These are phyloP conservation scores for Perilla frutescens DNA, from an alignment of 257 asterid species.

Conservation along the genomic window DNA sequence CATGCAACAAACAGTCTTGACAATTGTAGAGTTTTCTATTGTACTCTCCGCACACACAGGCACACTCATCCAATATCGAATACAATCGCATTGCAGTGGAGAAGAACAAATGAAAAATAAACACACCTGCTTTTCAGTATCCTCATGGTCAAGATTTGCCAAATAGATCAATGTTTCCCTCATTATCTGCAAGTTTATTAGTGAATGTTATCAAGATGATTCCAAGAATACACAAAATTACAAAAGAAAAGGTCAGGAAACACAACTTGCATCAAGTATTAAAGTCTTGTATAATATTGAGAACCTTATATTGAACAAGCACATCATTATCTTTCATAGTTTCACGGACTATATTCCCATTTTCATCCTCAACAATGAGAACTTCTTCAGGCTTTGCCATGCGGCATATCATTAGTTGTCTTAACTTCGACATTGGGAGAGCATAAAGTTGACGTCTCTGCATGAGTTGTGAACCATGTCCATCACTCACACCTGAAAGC, in stretches of 20 bases:
- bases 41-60: background rate
- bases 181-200: slow-evolving; percentile 74
- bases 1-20: background rate
- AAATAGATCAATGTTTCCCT: slow-evolving; percentile 95
- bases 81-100: background rate
- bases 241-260: slow-evolving; percentile 12
- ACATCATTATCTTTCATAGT: slow-evolving; percentile 98
- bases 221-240: slow-evolving; percentile 19
- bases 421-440: slow-evolving; percentile 91
- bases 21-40: background rate
- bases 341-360: slow-evolving; percentile 99
- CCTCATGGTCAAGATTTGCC: slow-evolving; percentile 98
- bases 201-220: slow-evolving; percentile 21
- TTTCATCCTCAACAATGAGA: slow-evolving; percentile 94
- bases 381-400: slow-evolving; percentile 99
- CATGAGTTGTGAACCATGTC: slow-evolving; percentile 77
- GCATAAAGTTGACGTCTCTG: slow-evolving; percentile 90
- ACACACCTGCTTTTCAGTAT: slow-evolving; percentile 93
- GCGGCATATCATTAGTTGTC: slow-evolving; percentile 92
- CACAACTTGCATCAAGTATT: slow-evolving; percentile 24
- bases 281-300: slow-evolving; percentile 10
- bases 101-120: background rate
- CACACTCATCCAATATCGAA: background rate
- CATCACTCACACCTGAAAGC: slow-evolving; percentile 76
- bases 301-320: slow-evolving; percentile 95